A percentile compares a stretch with the other conserved stretches of the same genome.
These are phyloP conservation scores for Tubosaeta sp. DNA, from an alignment of 768 basidiomycete genomes.

Conservation along the genomic window DNA sequence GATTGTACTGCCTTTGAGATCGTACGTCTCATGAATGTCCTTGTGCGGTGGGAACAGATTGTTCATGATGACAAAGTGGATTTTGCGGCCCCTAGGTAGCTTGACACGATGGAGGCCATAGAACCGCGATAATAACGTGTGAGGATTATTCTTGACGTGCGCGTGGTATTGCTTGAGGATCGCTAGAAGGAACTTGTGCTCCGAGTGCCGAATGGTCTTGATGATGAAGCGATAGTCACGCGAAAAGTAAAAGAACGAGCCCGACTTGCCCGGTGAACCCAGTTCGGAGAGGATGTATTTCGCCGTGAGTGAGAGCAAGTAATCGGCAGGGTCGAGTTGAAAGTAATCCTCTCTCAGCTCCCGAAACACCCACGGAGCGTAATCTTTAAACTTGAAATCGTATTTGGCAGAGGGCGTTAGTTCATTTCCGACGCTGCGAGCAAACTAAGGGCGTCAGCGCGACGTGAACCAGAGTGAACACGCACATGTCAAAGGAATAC, in stretches of 20 bases:
- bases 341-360: conserved; percentile 92
- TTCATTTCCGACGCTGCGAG: conserved; percentile 85
- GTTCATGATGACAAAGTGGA: conserved; percentile 99
- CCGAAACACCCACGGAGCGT: conserved; percentile 97
- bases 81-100: conserved; percentile 87
- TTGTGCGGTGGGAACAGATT: conserved; percentile 97
- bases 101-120: conserved; percentile 98
- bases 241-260: conserved; percentile 99
- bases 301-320: conserved; percentile 91
- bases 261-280: conserved; percentile 96
- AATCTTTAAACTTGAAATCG: conserved; percentile 99
- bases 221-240: conserved; percentile 99
- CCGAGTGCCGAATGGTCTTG: conserved; percentile 94
- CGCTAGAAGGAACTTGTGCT: conserved; percentile 87
- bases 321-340: conserved; percentile 94
- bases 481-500: conserved; percentile 95
- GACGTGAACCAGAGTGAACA: conserved; percentile 5
- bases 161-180: conserved; percentile 82
- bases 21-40: conserved; percentile 96
- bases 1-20: conserved; percentile 92
- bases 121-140: conserved; percentile 89
- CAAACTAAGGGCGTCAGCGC: conserved; percentile 1
- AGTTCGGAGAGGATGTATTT: conserved; percentile 98
- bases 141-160: conserved; percentile 87
- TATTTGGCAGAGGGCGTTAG: conserved; percentile 96